Base-by-base conservation (phyloP, 2,329 filamentous ascomycete genomes). In the Aureobasidium sp. region DNA sequence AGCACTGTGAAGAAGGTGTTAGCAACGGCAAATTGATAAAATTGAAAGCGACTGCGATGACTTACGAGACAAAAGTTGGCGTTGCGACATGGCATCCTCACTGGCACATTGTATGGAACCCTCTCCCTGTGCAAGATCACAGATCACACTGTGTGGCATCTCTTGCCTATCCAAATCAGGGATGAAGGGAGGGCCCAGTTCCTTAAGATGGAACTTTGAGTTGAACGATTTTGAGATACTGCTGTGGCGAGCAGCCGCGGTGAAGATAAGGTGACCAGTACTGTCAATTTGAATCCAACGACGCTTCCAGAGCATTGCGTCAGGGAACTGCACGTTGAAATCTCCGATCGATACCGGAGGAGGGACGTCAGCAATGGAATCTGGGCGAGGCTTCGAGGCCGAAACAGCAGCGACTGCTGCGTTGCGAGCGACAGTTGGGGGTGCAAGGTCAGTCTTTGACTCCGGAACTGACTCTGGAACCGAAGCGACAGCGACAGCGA, bases 251-350 rank as follows among this genome's bases (percentile, higher is more conserved):
- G 86, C 85, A 20, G 87, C 83, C 9, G 87, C 82, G 46, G 87
- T 89, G 65, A 99, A 82, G 63, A 96, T 87, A 42, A 99, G 78
- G 74, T 89, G 91, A 20, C 93, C 94, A 64, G 88, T 82, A 9
- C 86, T 85, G 73, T 97, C 92, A 62, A 99, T 84, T 66, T 88
- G 88, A 76, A 97, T 86, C 70, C 88, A 91, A 64, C 94, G 86
- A 61, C 93, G 88, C 78, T 97, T 99, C 94, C 94, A 99, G 13
- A 99, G 82, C 51, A 99, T 81, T 61, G 91, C 96, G 72, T 97
- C 93, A 0, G 94, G 94, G 72, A 99, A 97, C 73, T 99, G 94
- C 12, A 97, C 90, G 69, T 99, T 97, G 66, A 99, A 87, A 70
- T 97, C 90, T 53, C 92, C 91, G 74, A 96, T 83, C 65, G 88